phyloP scores from a whole-genome alignment of 192 early-diverging fungal genomes.

The Podila horticola region DNA sequence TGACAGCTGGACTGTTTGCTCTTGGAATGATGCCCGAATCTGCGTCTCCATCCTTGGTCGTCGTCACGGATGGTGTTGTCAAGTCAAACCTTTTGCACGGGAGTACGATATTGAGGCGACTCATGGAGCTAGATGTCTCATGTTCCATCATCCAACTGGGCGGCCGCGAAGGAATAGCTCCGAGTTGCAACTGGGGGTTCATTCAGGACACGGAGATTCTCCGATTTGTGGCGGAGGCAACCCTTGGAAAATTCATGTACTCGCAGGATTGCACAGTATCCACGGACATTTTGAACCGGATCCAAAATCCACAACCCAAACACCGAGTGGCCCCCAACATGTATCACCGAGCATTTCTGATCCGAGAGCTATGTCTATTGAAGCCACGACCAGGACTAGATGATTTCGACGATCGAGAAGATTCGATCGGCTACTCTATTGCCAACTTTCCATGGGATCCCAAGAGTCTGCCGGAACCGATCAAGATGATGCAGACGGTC shows the following conservation, averaged over 20 bases:
- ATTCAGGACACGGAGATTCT: constrained; percentile 82
- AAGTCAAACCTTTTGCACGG: constrained; percentile 75
- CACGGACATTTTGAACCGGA: constrained; percentile 5
- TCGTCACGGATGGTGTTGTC: constrained; percentile 80
- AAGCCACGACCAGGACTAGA: constrained; percentile 42
- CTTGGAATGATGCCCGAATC: constrained; percentile 53
- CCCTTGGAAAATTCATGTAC: constrained; percentile 76
- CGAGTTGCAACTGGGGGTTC: constrained; percentile 79
- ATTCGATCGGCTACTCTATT: constrained; percentile 35
- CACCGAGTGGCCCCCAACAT: constrained; percentile 55
- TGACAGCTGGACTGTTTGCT: constrained; percentile 67
- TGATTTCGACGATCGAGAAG: constrained; percentile 33
- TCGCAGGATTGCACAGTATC: constrained; percentile 67
- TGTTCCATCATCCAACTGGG: constrained; percentile 84
- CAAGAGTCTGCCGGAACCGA: constrained; percentile 64
- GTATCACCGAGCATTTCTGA: constrained; percentile 61
- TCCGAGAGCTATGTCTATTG: constrained; percentile 53
- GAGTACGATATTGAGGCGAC: constrained; percentile 65
- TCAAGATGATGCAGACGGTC: constrained; percentile 67
- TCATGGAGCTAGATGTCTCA: constrained; percentile 69
- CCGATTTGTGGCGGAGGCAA: constrained; percentile 72
- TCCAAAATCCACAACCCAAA: not conserved
- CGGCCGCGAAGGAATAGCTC: constrained; percentile 65
- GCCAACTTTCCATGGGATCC: constrained; percentile 77
- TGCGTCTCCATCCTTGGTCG: constrained; percentile 62